Percentiles rank a stretch among this genome's conserved stretches.
phyloP scores from a whole-genome alignment of 1,284 basidiomycete genomes.

The Thelephora terrestris region DNA sequence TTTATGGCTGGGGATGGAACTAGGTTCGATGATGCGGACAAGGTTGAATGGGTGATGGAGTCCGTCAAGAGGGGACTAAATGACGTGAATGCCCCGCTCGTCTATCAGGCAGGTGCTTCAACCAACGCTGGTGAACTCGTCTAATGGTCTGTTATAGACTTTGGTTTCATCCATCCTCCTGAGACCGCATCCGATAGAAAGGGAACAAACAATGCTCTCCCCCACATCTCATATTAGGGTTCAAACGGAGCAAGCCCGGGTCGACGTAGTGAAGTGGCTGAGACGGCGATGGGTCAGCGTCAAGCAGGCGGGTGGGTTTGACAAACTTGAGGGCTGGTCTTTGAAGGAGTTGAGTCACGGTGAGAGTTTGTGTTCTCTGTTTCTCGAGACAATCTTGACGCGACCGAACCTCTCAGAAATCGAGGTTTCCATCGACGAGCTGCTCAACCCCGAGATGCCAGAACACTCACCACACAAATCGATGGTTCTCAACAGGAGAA shows the following conservation, averaged over 20 bases:
- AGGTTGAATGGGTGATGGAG: conserved; percentile 62
- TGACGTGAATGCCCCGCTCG: conserved; percentile 48
- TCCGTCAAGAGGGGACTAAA: conserved; percentile 47
- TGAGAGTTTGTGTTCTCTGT: conserved; percentile 26
- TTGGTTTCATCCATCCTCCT: conserved; percentile 68
- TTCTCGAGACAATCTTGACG: neutral
- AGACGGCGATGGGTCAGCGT: conserved; percentile 69
- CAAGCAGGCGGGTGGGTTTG: conserved; percentile 72
- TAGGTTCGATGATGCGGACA: conserved; percentile 64
- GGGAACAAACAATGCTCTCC: conserved; percentile 49
- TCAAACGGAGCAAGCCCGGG: conserved; percentile 62
- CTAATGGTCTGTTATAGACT: conserved; percentile 32
- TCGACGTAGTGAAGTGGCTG: conserved; percentile 60
- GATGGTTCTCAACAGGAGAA: conserved; percentile 4
- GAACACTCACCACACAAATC: conserved; percentile 9
- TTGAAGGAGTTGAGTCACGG: conserved; percentile 82
- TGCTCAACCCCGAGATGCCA: conserved; percentile 30
- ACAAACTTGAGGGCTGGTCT: conserved; percentile 73
- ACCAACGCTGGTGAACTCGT: conserved; percentile 1
- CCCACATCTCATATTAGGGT: conserved; percentile 54
- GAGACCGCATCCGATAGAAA: conserved; percentile 51
- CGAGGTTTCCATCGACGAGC: conserved; percentile 68
- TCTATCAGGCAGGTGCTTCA: conserved; percentile 57
- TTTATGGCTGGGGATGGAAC: conserved; percentile 62
- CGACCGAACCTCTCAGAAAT: conserved; percentile 43